Base-by-base conservation (phyloP, 2,329 filamentous ascomycete species). In the Neophaeococcomyces mojaviensis region DNA sequence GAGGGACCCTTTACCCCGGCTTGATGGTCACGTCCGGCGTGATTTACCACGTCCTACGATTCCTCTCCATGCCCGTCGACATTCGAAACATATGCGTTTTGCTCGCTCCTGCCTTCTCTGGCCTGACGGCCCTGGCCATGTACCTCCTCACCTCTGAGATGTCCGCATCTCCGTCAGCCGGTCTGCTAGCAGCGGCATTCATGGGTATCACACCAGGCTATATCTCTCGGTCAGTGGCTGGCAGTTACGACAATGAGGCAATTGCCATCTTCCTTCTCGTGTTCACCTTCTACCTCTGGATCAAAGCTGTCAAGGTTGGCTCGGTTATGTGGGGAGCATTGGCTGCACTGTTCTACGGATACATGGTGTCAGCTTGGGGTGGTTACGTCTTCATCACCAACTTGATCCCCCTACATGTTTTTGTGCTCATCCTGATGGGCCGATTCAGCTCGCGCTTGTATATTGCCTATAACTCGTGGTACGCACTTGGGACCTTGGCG, bases 281-380 rank as follows among this genome's bases (percentile, higher is more conserved):
- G 55, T 96, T 95, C 67, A 98, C 92, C 64, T 98, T 98, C 70
- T 98, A 82, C 70, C 79, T 98, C 44, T 98, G 92, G 92, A 95
- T 98, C 71, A 97, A 97, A 77, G 88, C 92, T 16, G 77, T 98
- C 57, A 98, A 98, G 75, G 79, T 88, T 48, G 92, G 92, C 20
- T 97, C 92, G 41, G 88, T 94, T 65, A 86, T 96, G 68, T 98
- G 90, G 90, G 90, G 88, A 58, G 89, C 87, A 31, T 74, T 96
- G 52, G 92, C 89, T 58, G 92, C 92, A 35, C 76, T 98, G 46
- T 97, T 94, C 71, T 98, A 98, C 69, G 92, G 92, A 62, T 98
- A 98, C 80, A 98, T 98, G 92, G 92, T 98, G 54, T 92, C 90
- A 39, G 94, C 94, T 15, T 98, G 92, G 92, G 92, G 92, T 76